phyloP scores from a whole-genome alignment of 2,329 filamentous ascomycete genomes.

The Ophiostoma himal-ulmi region DNA sequence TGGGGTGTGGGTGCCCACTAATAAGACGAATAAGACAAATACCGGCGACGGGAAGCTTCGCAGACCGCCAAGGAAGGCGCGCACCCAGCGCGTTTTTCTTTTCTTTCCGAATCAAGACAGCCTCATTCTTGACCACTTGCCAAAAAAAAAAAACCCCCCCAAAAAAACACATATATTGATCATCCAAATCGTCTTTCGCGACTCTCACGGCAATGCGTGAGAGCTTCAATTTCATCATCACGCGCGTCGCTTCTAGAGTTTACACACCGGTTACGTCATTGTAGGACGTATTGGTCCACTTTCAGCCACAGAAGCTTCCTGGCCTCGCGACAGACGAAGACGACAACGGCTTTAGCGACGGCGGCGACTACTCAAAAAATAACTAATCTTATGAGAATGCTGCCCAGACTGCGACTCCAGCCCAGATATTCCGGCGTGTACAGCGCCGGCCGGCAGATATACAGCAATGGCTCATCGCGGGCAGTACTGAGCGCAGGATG shows the following conservation, averaged over 20 bases:
- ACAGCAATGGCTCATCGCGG: background rate
- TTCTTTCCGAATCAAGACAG: background rate
- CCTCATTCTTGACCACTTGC: background rate
- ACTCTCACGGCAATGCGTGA: background rate
- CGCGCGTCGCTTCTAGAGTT: background rate
- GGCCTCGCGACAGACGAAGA: background rate
- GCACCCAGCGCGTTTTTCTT: constrained; percentile 3
- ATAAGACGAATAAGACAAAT: background rate
- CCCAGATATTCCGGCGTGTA: background rate
- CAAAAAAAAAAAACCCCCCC: background rate
- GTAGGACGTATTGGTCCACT: background rate
- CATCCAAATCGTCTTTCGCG: background rate
- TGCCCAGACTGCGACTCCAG: background rate
- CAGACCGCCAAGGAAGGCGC: background rate
- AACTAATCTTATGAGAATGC: background rate
- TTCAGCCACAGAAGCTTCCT: background rate
- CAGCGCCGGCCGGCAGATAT: background rate
- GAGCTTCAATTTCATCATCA: background rate
- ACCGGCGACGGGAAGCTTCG: background rate
- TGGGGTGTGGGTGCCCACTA: background rate
- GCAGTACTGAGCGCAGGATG: background rate
- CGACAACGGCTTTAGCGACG: background rate
- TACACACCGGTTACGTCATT: background rate
- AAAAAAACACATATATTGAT: background rate
- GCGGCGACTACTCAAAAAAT: background rate